These are phyloP conservation scores for Amesomyces nigricolor DNA, from an alignment of 2,329 filamentous ascomycete genomes.

Conservation along the genomic window DNA sequence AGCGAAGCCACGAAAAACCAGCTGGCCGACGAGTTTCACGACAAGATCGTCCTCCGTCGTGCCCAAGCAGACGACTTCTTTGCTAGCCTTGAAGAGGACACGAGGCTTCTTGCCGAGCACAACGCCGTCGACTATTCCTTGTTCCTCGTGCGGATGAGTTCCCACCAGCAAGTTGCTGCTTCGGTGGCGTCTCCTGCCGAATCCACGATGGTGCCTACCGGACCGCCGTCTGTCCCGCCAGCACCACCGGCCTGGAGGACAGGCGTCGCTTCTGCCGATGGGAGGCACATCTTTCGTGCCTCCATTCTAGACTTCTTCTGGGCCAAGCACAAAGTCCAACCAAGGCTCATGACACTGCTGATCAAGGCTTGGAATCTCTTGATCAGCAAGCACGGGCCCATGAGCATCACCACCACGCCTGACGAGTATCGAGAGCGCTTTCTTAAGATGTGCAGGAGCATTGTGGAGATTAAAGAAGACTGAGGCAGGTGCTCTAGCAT, in stretches of 20 bases:
- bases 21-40: constrained; percentile 62
- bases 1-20: constrained; percentile 60
- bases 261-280: constrained; percentile 56
- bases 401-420: constrained; percentile 68
- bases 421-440: constrained; percentile 58
- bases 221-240: constrained; percentile 33
- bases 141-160: constrained; percentile 54
- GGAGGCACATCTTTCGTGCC: constrained; percentile 61
- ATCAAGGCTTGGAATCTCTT: constrained; percentile 57
- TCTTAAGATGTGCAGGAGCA: constrained; percentile 40
- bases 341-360: constrained; percentile 59
- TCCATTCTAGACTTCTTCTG: constrained; percentile 72
- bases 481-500: not conserved
- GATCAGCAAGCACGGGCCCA: constrained; percentile 59
- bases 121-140: constrained; percentile 73
- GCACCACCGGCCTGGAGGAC: constrained; percentile 51
- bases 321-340: constrained; percentile 65
- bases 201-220: constrained; percentile 26
- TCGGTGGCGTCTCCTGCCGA: constrained; percentile 23
- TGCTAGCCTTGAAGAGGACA: constrained; percentile 53
- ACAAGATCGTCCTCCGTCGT: constrained; percentile 54
- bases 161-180: constrained; percentile 12
- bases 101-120: constrained; percentile 52
- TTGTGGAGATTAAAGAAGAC: constrained; percentile 29
- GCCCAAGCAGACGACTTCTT: constrained; percentile 53